Evolutionary conservation across 257 asterid species (phyloP).

Genomic region (Przewalskia tangutica): DNA sequence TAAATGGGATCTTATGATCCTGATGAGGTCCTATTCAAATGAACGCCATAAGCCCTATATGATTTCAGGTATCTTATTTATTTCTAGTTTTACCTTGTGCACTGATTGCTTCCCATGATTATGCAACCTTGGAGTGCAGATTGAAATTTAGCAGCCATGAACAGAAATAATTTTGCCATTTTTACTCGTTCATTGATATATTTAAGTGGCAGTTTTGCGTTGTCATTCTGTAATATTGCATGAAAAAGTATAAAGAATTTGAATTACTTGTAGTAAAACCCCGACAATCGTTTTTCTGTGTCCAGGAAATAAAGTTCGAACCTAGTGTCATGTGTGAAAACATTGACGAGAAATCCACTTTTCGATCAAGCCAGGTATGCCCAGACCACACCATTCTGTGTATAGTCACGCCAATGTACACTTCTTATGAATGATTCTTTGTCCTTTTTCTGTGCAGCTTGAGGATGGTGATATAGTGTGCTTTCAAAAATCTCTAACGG

Average conservation of each 20-base stretch:
- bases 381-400: not conserved
- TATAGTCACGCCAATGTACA: not conserved
- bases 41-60: not conserved
- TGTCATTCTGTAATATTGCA: not conserved
- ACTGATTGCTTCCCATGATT: not conserved
- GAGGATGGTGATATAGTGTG: conserved; percentile 98
- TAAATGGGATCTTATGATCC: not conserved
- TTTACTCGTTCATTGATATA: not conserved
- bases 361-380: conserved; percentile 66
- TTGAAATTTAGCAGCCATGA: not conserved
- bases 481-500: conserved; percentile 57
- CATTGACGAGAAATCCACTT: conserved; percentile 61
- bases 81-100: not conserved
- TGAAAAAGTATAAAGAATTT: not conserved
- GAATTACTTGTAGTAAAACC: not conserved
- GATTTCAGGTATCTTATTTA: not conserved
- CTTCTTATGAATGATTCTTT: not conserved
- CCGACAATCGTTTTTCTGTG: not conserved
- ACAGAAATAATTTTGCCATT: not conserved
- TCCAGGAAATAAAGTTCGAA: conserved; percentile 87
- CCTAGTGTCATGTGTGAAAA: conserved; percentile 92
- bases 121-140: not conserved
- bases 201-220: not conserved
- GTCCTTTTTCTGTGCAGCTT: conserved; percentile 31
- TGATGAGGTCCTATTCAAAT: not conserved